Percentiles rank a stretch among this genome's conserved stretches.
These are phyloP conservation scores for Saccharomyces hybrid DNA, from an alignment of 1,139 yeast species.

Conservation along the genomic window DNA sequence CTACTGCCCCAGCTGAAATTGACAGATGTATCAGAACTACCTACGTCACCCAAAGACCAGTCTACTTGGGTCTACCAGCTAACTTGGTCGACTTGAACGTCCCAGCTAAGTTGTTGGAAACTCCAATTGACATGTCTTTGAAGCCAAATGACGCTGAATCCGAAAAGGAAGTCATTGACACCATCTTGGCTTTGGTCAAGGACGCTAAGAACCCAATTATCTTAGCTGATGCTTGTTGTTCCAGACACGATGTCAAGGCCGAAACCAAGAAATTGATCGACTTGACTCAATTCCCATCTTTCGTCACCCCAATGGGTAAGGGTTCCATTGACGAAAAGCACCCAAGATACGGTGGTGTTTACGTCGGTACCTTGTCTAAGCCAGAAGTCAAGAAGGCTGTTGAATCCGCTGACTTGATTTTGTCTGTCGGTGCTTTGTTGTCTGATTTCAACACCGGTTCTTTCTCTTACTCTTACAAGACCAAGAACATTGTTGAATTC, in stretches of 20 bases:
- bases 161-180: constrained; percentile 62
- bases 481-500: constrained; percentile 76
- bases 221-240: constrained; percentile 81
- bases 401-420: too few species aligned
- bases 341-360: constrained; percentile 78
- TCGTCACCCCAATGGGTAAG: constrained; percentile 89
- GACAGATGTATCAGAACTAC: constrained; percentile 73
- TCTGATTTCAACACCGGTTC: too few species aligned
- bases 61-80: constrained; percentile 76
- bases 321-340: constrained; percentile 68
- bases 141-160: constrained; percentile 61
- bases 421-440: too few species aligned
- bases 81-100: constrained; percentile 65
- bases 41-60: constrained; percentile 69
- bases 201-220: constrained; percentile 62
- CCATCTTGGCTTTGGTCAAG: constrained; percentile 45
- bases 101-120: constrained; percentile 47
- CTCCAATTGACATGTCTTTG: constrained; percentile 57
- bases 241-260: constrained; percentile 60
- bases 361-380: constrained; percentile 70
- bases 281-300: constrained; percentile 71
- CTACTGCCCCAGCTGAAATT: constrained; percentile 57
- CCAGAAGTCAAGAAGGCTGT: constrained; percentile 59
- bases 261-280: constrained; percentile 60
- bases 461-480: constrained; percentile 47